Percentiles rank a stretch among this genome's conserved stretches.
Evolutionary conservation across 2,329 filamentous ascomycete species (phyloP).

Genomic region (Cercospora sesami): DNA sequence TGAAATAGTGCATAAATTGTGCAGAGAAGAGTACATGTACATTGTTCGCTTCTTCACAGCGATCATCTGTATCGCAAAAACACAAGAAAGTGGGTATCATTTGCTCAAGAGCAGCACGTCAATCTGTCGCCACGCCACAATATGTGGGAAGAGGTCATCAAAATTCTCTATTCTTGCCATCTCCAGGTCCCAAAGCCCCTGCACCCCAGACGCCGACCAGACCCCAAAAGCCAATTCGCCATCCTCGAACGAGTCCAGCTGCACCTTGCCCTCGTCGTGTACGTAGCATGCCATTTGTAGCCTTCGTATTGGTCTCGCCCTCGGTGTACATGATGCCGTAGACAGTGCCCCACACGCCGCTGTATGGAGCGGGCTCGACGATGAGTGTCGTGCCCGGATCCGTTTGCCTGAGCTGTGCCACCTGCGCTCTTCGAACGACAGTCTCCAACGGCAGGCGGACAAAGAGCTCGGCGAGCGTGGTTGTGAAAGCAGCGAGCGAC

Average conservation of each 20-base stretch:
- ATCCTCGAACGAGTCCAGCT: slow-evolving; percentile 69
- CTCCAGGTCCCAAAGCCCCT: slow-evolving; percentile 61
- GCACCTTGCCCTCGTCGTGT: slow-evolving; percentile 65
- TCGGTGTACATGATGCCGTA: slow-evolving; percentile 83
- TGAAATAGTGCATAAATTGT: not conserved
- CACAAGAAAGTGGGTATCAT: slow-evolving; percentile 10
- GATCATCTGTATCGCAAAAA: not conserved
- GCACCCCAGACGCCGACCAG: slow-evolving; percentile 73
- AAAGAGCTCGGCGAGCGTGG: slow-evolving; percentile 76
- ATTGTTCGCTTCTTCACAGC: not conserved
- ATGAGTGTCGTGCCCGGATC: slow-evolving; percentile 63
- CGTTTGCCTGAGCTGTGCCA: slow-evolving; percentile 43
- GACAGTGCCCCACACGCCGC: slow-evolving; percentile 88
- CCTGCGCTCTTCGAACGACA: slow-evolving; percentile 83
- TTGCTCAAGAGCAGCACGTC: slow-evolving; percentile 11
- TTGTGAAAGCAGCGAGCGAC: slow-evolving; percentile 76
- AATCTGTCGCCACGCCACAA: slow-evolving; percentile 4
- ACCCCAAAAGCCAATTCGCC: slow-evolving; percentile 77
- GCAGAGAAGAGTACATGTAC: not conserved
- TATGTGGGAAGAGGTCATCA: slow-evolving; percentile 13
- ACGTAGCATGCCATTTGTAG: slow-evolving; percentile 41
- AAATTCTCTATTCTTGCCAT: slow-evolving; percentile 53
- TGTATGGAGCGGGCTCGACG: slow-evolving; percentile 76
- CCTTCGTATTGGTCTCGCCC: slow-evolving; percentile 54
- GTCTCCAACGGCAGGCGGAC: slow-evolving; percentile 90